These are phyloP conservation scores for Fraxinus excelsior DNA, from an alignment of 257 asterid species.

Conservation along the genomic window DNA sequence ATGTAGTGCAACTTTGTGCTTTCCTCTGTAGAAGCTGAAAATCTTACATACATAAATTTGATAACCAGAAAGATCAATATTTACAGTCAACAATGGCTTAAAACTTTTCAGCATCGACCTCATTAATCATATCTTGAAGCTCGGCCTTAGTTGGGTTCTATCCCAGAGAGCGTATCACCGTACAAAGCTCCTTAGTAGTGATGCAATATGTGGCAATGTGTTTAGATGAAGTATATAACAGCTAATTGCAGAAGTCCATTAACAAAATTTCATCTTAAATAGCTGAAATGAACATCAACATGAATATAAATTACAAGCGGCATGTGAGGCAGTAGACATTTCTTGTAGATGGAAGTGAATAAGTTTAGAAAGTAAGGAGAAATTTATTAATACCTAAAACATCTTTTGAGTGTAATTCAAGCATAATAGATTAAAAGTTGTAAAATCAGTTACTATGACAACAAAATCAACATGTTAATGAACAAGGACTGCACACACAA, in stretches of 20 bases:
- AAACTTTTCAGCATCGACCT: constrained; percentile 2
- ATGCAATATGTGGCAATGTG: neutral
- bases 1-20: too few species aligned
- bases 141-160: constrained; percentile 7
- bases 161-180: constrained; percentile 2
- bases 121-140: constrained; percentile 7
- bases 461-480: neutral
- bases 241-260: neutral
- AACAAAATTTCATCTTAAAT: neutral
- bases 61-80: too few species aligned
- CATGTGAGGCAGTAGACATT: neutral
- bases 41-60: too few species aligned
- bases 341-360: neutral
- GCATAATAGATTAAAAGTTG: neutral
- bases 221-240: neutral
- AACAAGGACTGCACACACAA: neutral
- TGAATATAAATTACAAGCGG: neutral
- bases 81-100: too few species aligned
- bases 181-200: constrained; percentile 6
- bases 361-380: neutral
- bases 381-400: neutral
- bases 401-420: neutral
- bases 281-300: neutral
- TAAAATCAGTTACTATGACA: neutral
- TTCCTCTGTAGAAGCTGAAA: too few species aligned